A percentile compares a stretch with the other conserved stretches of the same genome.
These are phyloP conservation scores for Verruconis gallopava DNA, from an alignment of 2,329 filamentous ascomycete species.

Conservation along the genomic window DNA sequence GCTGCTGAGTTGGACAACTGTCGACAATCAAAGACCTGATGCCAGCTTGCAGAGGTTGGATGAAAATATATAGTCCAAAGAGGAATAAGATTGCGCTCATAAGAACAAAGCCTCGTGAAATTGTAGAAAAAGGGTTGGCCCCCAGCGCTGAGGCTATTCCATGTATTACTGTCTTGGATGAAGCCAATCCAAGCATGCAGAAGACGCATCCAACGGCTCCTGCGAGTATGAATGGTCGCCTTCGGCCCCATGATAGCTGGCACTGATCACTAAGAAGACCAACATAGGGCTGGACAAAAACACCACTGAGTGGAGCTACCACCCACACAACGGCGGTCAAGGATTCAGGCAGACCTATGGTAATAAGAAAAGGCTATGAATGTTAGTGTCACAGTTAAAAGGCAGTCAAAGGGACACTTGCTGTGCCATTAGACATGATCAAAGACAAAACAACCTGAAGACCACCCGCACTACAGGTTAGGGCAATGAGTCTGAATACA, in stretches of 20 bases:
- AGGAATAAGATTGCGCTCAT: constrained; percentile 15
- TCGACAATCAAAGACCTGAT: constrained; percentile 23
- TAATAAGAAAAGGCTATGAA: constrained; percentile 51
- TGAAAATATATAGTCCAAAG: constrained; percentile 19
- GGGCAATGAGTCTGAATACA: constrained; percentile 2
- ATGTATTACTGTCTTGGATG: constrained; percentile 38
- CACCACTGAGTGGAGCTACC: constrained; percentile 65
- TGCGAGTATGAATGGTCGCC: constrained; percentile 68
- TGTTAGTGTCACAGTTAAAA: neutral
- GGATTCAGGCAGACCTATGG: constrained; percentile 70
- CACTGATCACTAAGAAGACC: constrained; percentile 73
- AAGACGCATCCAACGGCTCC: constrained; percentile 55
- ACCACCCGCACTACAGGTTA: constrained; percentile 8
- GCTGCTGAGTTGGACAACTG: constrained; percentile 19
- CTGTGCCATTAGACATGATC: constrained; percentile 14
- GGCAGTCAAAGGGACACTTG: neutral
- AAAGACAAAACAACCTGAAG: constrained; percentile 13
- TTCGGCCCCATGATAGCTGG: constrained; percentile 59
- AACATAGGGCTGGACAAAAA: constrained; percentile 69
- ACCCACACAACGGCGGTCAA: constrained; percentile 78
- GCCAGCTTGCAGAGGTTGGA: constrained; percentile 22
- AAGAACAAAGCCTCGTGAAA: neutral
- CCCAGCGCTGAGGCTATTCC: constrained; percentile 32
- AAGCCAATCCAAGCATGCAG: constrained; percentile 57
- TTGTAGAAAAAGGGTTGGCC: constrained; percentile 18